A percentile compares a stretch with the other conserved stretches of the same genome.
These are phyloP conservation scores for Taphrina deformans DNA, from an alignment of 1,139 yeast species.

Conservation along the genomic window DNA sequence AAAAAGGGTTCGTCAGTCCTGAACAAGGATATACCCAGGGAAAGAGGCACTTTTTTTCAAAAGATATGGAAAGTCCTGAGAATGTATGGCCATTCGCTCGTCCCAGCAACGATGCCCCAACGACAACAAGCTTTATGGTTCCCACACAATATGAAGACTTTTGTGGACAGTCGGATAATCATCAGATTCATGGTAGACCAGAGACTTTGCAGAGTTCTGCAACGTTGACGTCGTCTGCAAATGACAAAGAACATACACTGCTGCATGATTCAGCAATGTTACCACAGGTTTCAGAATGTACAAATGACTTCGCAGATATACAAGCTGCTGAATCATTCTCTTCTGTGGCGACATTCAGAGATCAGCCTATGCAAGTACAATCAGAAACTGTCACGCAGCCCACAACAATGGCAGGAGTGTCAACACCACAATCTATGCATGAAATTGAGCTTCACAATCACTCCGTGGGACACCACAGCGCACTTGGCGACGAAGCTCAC, in stretches of 20 bases:
- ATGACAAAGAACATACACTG: background rate
- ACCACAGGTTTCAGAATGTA: background rate
- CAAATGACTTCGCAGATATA: background rate
- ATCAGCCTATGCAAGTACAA: background rate
- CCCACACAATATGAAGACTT: constrained; percentile 4
- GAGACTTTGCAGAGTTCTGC: background rate
- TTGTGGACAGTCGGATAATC: background rate
- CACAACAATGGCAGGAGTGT: background rate
- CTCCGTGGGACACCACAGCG: background rate
- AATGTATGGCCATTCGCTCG: constrained; percentile 2
- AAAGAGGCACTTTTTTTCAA: too few species aligned
- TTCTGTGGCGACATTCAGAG: background rate
- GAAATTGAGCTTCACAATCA: background rate
- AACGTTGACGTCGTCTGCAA: background rate
- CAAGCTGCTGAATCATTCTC: background rate
- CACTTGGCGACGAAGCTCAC: background rate
- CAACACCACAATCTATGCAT: background rate
- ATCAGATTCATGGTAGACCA: background rate
- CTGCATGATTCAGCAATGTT: background rate
- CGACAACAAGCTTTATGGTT: background rate
- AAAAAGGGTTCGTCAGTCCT: background rate
- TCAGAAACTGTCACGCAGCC: background rate
- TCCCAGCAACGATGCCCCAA: background rate
- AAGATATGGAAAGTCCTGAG: constrained; percentile 1
- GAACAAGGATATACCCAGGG: too few species aligned